Evolutionary conservation across 192 early-diverging fungal species (phyloP).

Genomic region (Coemansia sp.): DNA sequence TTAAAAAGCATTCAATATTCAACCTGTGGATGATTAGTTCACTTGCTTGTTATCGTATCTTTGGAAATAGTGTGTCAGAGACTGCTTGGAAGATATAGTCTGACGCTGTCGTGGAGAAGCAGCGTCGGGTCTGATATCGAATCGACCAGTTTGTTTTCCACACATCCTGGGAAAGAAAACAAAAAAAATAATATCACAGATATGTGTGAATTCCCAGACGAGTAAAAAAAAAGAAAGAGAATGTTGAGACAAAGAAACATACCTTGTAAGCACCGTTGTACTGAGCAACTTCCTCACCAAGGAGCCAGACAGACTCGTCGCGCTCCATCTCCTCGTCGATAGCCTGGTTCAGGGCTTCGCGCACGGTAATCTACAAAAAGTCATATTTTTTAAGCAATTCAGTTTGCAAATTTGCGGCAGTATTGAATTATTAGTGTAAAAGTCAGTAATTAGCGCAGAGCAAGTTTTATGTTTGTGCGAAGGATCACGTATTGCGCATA

Average conservation of each 20-base stretch:
- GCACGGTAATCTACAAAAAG: conserved; percentile 81
- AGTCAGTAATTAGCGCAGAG: background rate
- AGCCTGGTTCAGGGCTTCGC: conserved; percentile 95
- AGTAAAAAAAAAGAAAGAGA: background rate
- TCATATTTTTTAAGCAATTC: background rate
- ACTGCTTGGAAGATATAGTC: too few species aligned
- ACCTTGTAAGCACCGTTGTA: conserved; percentile 99
- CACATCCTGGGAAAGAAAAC: background rate
- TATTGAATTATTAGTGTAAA: background rate
- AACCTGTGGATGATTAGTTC: background rate
- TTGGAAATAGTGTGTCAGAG: too few species aligned
- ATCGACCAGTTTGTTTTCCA: too few species aligned
- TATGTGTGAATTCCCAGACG: background rate
- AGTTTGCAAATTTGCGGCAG: background rate
- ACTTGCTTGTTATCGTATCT: background rate
- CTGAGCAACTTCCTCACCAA: conserved; percentile 98
- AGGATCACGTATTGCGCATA: too few species aligned
- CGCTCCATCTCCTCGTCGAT: conserved; percentile 95
- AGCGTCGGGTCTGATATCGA: too few species aligned
- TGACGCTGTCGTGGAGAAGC: too few species aligned
- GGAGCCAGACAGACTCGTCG: conserved; percentile 88
- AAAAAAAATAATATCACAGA: background rate
- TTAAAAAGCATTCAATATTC: background rate
- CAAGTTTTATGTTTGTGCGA: too few species aligned
- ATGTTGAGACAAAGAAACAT: conserved; percentile 7